phyloP scores from a whole-genome alignment of 345 rosid species.

The Ceriops zippeliana region DNA sequence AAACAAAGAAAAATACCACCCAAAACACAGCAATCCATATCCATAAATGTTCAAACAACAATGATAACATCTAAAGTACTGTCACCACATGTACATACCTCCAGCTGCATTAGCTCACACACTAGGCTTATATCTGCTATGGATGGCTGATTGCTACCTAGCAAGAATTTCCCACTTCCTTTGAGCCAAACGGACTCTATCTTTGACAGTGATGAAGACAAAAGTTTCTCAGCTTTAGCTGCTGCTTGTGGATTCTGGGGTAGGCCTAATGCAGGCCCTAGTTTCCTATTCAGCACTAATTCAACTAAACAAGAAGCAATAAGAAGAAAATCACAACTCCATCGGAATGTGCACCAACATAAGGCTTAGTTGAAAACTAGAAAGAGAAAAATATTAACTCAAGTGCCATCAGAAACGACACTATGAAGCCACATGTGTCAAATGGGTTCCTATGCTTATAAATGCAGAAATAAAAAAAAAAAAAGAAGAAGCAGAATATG shows the following conservation, averaged over 20 bases:
- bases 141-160: slow-evolving; percentile 73
- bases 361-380: background rate
- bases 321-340: slow-evolving; percentile 12
- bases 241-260: slow-evolving; percentile 56
- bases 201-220: slow-evolving; percentile 47
- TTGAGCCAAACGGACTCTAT: slow-evolving; percentile 80
- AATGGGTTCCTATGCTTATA: no score
- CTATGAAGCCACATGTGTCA: no score
- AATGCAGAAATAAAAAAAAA: no score
- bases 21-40: no score
- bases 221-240: slow-evolving; percentile 54
- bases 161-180: slow-evolving; percentile 58
- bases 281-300: slow-evolving; percentile 36
- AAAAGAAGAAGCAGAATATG: no score
- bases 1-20: background rate
- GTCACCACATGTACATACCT: slow-evolving; percentile 37
- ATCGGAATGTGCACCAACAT: background rate
- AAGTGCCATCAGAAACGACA: no score
- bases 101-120: slow-evolving; percentile 76
- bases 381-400: background rate
- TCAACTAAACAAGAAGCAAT: slow-evolving; percentile 41
- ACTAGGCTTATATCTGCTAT: slow-evolving; percentile 85
- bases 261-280: slow-evolving; percentile 58
- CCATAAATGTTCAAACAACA: no score
- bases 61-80: background rate